Evolutionary conservation across 2,329 filamentous ascomycete species (phyloP).

Genomic region (Venturia asperata): DNA sequence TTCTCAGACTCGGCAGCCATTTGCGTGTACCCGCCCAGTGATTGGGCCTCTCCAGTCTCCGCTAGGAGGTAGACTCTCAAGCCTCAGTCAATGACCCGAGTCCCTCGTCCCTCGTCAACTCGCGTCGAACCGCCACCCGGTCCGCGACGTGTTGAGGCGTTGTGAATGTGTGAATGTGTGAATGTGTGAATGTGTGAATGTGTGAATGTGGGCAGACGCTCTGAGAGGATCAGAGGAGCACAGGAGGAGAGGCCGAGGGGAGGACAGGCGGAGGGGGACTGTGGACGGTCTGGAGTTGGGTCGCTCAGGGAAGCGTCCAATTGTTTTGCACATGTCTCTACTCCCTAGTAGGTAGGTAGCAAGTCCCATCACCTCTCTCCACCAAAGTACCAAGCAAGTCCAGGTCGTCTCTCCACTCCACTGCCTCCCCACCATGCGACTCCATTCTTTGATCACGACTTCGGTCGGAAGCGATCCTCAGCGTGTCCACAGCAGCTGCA

Average conservation of each 20-base stretch:
- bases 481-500: neutral
- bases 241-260: too few relatives aligned
- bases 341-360: too few relatives aligned
- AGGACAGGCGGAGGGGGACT: too few relatives aligned
- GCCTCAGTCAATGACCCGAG: constrained; percentile 6
- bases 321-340: neutral
- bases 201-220: neutral
- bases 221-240: neutral
- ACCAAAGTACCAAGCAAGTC: too few relatives aligned
- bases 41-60: constrained; percentile 5
- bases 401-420: too few relatives aligned
- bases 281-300: too few relatives aligned
- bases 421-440: too few relatives aligned
- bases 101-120: neutral
- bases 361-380: too few relatives aligned
- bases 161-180: neutral
- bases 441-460: neutral
- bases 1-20: constrained; percentile 5
- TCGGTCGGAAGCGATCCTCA: neutral
- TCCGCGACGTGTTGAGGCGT: neutral
- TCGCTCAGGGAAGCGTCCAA: neutral
- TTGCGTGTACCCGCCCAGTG: neutral
- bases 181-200: neutral
- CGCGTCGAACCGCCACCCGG: neutral
- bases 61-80: neutral